These are phyloP conservation scores for Fistulinella prunicolor DNA, from an alignment of 768 basidiomycete genomes.

Conservation along the genomic window DNA sequence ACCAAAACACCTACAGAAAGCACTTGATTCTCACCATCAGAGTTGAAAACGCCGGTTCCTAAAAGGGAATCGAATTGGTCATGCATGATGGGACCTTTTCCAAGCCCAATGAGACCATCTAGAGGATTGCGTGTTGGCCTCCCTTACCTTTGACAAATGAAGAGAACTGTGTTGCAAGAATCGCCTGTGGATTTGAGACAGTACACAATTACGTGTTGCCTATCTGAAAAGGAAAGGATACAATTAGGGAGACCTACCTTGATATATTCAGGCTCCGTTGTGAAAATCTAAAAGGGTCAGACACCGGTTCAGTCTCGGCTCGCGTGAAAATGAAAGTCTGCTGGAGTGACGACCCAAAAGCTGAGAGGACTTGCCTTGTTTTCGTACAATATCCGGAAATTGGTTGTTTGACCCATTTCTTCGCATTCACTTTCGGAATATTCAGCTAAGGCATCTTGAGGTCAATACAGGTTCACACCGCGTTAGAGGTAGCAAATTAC, in stretches of 20 bases:
- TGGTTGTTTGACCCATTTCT: conserved; percentile 23
- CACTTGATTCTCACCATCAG: conserved; percentile 30
- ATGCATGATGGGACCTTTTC: conserved; percentile 24
- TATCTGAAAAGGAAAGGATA: not conserved
- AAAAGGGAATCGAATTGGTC: conserved; percentile 29
- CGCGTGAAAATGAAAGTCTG: not conserved
- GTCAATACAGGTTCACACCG: too few species aligned
- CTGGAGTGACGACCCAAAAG: not conserved
- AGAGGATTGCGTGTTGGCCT: not conserved
- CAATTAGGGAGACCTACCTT: conserved; percentile 26
- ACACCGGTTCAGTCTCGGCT: too few species aligned
- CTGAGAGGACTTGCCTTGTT: conserved; percentile 17
- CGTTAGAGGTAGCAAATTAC: conserved; percentile 2
- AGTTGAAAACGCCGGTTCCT: conserved; percentile 41
- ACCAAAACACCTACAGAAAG: not conserved
- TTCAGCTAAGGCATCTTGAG: conserved; percentile 9
- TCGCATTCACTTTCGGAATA: conserved; percentile 6
- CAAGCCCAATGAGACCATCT: not conserved
- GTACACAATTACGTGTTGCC: not conserved
- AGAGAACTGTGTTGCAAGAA: conserved; percentile 37
- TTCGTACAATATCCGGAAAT: conserved; percentile 25
- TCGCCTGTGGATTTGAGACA: conserved; percentile 24
- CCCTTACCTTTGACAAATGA: conserved; percentile 38
- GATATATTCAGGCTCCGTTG: conserved; percentile 38
- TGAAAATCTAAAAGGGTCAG: conserved; percentile 31